Conservation (phyloP, 352 stramenopile species). For the Pythium coloratum region DNA sequence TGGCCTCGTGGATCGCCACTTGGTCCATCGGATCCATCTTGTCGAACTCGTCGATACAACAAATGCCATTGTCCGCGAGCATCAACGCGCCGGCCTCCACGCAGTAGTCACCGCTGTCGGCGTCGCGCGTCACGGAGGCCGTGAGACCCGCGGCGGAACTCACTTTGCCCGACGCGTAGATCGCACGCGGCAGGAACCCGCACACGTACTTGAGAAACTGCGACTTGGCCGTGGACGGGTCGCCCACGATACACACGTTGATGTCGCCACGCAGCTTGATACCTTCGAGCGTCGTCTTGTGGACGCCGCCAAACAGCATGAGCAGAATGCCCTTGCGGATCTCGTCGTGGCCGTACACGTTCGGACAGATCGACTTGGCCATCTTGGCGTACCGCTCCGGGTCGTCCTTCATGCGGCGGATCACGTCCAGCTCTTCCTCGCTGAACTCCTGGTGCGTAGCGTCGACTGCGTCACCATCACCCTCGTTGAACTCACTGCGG, state of each 20-base stretch:
- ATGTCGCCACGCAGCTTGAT: constrained; percentile 99
- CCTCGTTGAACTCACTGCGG: constrained; percentile 70
- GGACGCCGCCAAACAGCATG: constrained; percentile 97
- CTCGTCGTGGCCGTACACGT: constrained; percentile 97
- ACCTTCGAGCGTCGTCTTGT: constrained; percentile 97
- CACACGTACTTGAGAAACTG: constrained; percentile 99
- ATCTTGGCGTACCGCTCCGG: constrained; percentile 92
- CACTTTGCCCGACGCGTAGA: constrained; percentile 99
- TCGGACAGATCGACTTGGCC: constrained; percentile 94
- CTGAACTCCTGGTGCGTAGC: constrained; percentile 80
- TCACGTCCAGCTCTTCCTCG: constrained; percentile 91
- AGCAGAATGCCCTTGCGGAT: constrained; percentile 94
- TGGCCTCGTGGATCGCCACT: constrained; percentile 99
- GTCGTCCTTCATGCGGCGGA: constrained; percentile 91
- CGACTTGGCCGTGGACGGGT: constrained; percentile 98
- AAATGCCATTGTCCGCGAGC: constrained; percentile 98
- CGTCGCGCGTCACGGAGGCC: constrained; percentile 95
- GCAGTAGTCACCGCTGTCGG: constrained; percentile 90
- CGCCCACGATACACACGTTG: constrained; percentile 99
- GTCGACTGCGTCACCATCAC: constrained; percentile 29
- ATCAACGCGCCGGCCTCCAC: constrained; percentile 96
- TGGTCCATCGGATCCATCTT: constrained; percentile 98
- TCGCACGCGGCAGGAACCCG: constrained; percentile 90
- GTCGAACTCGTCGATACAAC: constrained; percentile 99
- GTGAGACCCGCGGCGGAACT: constrained; percentile 97